Conservation (phyloP, 192 early-diverging fungal genomes). For the Rhizoclosmatium sp. region DNA sequence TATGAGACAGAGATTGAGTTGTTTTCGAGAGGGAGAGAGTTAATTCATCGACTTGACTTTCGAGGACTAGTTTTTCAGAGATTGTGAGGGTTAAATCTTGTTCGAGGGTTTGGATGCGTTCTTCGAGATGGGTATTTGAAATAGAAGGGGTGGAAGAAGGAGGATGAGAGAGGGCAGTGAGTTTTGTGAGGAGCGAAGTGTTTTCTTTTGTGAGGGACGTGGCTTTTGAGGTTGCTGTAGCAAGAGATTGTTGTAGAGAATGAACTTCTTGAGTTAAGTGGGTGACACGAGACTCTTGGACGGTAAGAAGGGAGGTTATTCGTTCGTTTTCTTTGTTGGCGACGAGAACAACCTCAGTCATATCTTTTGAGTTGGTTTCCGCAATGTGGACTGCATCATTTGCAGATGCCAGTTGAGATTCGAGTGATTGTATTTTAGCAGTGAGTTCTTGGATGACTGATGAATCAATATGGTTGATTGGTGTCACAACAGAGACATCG, state of each 20-base stretch:
- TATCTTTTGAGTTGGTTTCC: not conserved
- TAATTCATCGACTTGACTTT: no score
- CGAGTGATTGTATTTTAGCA: not conserved
- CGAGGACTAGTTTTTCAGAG: no score
- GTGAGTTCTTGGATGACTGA: not conserved
- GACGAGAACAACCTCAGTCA: slow-evolving; percentile 12
- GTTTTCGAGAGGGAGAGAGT: no score
- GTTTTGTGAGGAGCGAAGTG: not conserved
- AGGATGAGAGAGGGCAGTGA: not conserved
- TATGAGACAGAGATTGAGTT: no score
- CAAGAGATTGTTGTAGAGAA: not conserved
- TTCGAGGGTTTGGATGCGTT: no score
- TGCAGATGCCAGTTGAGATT: slow-evolving; percentile 11
- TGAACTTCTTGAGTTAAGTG: not conserved
- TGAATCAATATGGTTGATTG: not conserved
- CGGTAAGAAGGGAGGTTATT: not conserved
- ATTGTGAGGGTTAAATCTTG: no score
- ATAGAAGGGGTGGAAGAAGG: not conserved
- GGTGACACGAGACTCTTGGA: not conserved
- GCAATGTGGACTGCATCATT: not conserved
- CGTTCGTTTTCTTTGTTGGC: slow-evolving; percentile 20
- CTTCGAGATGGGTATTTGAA: not conserved
- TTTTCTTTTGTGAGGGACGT: not conserved
- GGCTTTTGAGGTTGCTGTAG: not conserved
- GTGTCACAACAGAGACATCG: not conserved